Evolutionary conservation across 495 filamentous ascomycete species (phyloP).

Genomic region (Penicillium subrubescens): DNA sequence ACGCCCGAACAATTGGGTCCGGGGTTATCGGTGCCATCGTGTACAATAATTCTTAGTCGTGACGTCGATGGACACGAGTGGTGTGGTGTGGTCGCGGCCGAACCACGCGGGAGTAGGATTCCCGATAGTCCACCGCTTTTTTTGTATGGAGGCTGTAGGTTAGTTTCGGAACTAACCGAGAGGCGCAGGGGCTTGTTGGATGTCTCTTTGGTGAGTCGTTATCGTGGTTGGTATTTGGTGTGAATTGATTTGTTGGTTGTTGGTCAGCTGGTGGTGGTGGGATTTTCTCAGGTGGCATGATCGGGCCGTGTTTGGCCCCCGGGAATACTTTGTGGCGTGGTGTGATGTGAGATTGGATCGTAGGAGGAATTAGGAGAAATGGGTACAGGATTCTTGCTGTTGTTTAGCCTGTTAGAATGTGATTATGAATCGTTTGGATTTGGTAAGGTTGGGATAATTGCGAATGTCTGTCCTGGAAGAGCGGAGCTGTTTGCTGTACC

Average conservation of each 20-base stretch:
- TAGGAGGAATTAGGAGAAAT: not conserved
- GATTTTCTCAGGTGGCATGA: slow-evolving; percentile 2
- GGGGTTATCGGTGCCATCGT: not conserved
- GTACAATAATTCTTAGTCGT: not conserved
- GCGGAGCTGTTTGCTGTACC: not conserved
- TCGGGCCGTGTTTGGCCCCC: not conserved
- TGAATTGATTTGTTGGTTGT: not conserved
- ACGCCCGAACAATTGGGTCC: not conserved
- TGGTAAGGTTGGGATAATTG: not conserved
- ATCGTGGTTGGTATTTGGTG: not conserved
- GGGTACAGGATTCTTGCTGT: not conserved
- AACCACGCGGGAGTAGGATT: slow-evolving; percentile 2
- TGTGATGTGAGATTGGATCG: not conserved
- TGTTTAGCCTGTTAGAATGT: not conserved
- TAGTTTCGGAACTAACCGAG: not conserved
- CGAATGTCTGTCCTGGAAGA: not conserved
- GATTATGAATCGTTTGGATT: not conserved
- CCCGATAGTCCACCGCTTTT: not conserved
- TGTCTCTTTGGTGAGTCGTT: not conserved
- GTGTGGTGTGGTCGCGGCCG: slow-evolving; percentile 11
- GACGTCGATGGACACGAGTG: not conserved
- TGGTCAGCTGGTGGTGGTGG: not conserved
- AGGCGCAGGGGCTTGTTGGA: not conserved
- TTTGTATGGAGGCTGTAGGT: not conserved
- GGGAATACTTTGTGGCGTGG: not conserved